phyloP scores from a whole-genome alignment of 176 grass and related monocot species.

The Aegilops bicornis region DNA sequence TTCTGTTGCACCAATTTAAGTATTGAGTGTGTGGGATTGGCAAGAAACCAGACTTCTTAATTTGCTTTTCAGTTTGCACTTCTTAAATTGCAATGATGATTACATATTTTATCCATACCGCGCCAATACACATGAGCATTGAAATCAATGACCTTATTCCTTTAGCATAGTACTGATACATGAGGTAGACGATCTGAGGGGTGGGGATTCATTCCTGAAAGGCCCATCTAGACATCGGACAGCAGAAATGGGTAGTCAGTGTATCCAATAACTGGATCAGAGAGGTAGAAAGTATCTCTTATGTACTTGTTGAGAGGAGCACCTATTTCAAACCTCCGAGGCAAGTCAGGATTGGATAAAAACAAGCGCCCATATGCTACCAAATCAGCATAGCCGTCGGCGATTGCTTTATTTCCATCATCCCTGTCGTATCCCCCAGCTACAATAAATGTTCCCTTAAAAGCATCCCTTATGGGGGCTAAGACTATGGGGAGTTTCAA shows the following conservation, averaged over 20 bases:
- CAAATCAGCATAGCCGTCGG: constrained; percentile 58
- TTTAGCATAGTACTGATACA: constrained; percentile 2
- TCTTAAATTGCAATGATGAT: background rate
- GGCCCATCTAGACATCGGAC: constrained; percentile 7
- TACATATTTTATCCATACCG: background rate
- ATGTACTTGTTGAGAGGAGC: constrained; percentile 68
- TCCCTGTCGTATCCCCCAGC: constrained; percentile 52
- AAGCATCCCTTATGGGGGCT: constrained; percentile 57
- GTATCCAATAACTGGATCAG: constrained; percentile 71
- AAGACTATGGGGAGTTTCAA: constrained; percentile 51
- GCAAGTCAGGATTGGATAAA: constrained; percentile 78
- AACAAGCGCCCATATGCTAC: constrained; percentile 72
- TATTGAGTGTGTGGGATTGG: background rate
- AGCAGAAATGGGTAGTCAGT: constrained; percentile 68
- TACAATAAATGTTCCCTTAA: constrained; percentile 62
- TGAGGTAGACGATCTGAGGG: background rate
- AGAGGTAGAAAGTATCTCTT: constrained; percentile 64
- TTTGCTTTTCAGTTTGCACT: background rate
- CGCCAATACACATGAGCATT: constrained; percentile 11
- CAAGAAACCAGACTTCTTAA: background rate
- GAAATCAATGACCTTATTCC: constrained; percentile 1
- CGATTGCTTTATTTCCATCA: constrained; percentile 58
- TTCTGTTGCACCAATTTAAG: background rate
- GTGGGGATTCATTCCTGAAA: background rate
- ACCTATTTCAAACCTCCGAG: constrained; percentile 59